Conservation (phyloP, 2,329 filamentous ascomycete genomes). For the Alternaria sp. region DNA sequence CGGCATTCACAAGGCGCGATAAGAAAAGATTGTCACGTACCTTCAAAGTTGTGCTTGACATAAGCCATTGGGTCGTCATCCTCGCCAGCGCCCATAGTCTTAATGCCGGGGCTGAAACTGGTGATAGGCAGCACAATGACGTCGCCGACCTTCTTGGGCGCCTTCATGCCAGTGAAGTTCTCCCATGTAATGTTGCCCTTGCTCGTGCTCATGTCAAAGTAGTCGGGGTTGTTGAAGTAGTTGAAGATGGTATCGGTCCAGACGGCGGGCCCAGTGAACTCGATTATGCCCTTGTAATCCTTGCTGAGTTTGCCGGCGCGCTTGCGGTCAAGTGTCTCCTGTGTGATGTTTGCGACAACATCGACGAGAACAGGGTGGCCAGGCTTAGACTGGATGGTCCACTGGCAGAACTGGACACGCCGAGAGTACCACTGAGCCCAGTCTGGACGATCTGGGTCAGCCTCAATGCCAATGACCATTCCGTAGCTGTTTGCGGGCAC, state of each 20-base stretch:
- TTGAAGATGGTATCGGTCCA: constrained; percentile 94
- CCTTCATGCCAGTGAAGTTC: constrained; percentile 88
- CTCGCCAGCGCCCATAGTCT: constrained; percentile 90
- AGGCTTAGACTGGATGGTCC: constrained; percentile 96
- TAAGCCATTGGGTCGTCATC: constrained; percentile 94
- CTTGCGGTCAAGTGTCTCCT: constrained; percentile 79
- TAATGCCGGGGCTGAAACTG: constrained; percentile 93
- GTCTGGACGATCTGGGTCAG: constrained; percentile 89
- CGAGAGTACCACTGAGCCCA: constrained; percentile 97
- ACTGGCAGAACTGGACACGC: constrained; percentile 97
- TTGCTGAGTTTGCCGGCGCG: constrained; percentile 67
- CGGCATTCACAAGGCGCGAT: background rate
- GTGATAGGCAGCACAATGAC: constrained; percentile 94
- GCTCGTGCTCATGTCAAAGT: constrained; percentile 79
- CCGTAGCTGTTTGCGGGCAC: constrained; percentile 81
- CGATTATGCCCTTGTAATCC: constrained; percentile 79
- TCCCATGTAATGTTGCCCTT: constrained; percentile 79
- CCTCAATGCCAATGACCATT: constrained; percentile 92
- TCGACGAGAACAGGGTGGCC: constrained; percentile 92
- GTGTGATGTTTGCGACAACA: constrained; percentile 83
- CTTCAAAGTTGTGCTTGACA: constrained; percentile 96
- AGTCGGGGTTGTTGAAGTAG: constrained; percentile 91
- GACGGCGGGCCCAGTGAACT: constrained; percentile 90
- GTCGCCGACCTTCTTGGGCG: constrained; percentile 86
- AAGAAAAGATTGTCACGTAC: constrained; percentile 59